Evolutionary conservation across 768 basidiomycete genomes (phyloP), one percentile per base, ranked within the genome.

Genomic region (Hypholoma sublateritium): DNA sequence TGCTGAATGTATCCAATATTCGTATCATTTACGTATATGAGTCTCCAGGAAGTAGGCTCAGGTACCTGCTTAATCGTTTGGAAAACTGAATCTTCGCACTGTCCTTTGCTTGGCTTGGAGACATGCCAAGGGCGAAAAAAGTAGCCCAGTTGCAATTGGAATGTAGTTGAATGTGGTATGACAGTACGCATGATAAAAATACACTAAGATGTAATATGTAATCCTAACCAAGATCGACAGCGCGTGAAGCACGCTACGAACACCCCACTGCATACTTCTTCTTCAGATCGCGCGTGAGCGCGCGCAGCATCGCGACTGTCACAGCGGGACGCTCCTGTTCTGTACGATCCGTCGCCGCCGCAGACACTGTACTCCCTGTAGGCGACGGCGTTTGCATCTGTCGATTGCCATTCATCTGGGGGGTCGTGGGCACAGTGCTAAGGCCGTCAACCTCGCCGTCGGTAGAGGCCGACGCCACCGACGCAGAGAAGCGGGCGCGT

Each of bases 271-370:
- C 63, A 56, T 82, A 82, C 62, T 76, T 80, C 62, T 70, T 73
- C 71, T 80, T 83, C 57, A 85, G 59, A 67, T 84, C 79, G 57
- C 73, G 76, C 37, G 83, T 83, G 57, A 85, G 65, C 3, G 81
- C 80, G 39, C 85, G 82, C 48, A 89, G 67, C 87, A 89, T 89
- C 14, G 83, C 82, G 22, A 84, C 72, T 2, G 86, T 88, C 35
- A 88, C 79, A 17, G 72, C 58, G 16, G 78, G 72, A 19, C 37
- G 39, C 13, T 44, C 53, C n/a, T 28, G 46, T 11, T 64, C 61
- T 35, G 65, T 53, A 41, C 67, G 69, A 13, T 73, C 68, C 7
- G 77, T 69, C 1, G 80, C 68, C 12, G 74, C 68, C 4, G 77
- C 69, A 1, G 80, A 79, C 7, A 71, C 67, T 0, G 77, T 77